A percentile compares a stretch with the other conserved stretches of the same genome.
These are phyloP conservation scores for Rutidosis leptorrhynchoides DNA, from an alignment of 129 eudicot genomes.

Conservation along the genomic window DNA sequence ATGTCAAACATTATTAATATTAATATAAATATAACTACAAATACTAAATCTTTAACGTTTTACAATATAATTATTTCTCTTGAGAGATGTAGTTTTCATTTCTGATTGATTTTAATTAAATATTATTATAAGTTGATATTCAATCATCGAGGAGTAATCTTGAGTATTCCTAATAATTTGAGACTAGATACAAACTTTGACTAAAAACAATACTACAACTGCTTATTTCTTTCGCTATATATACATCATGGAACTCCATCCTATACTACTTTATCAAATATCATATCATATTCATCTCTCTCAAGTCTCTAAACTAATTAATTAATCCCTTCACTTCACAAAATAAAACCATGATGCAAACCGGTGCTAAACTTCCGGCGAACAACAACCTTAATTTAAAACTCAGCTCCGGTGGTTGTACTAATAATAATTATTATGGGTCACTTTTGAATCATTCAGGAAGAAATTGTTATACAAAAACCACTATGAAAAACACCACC, in stretches of 20 bases:
- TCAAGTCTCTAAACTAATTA: constrained; percentile 1
- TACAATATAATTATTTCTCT: no score
- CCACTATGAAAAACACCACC: constrained; percentile 23
- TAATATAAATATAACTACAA: no score
- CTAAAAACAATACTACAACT: background rate
- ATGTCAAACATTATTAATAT: no score
- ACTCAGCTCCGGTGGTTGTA: constrained; percentile 38
- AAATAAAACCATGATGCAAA: constrained; percentile 45
- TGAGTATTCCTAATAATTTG: background rate
- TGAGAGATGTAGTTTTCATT: no score
- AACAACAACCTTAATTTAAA: constrained; percentile 39
- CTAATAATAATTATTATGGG: constrained; percentile 32
- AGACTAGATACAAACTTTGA: background rate
- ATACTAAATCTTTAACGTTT: no score
- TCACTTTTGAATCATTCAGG: constrained; percentile 49
- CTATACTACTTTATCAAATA: background rate
- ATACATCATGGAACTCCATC: constrained; percentile 25
- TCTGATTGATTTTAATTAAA: no score
- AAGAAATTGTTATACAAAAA: constrained; percentile 23
- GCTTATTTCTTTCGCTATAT: constrained; percentile 23
- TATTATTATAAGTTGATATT: no score
- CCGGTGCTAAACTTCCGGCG: constrained; percentile 62
- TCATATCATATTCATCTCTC: constrained; percentile 13
- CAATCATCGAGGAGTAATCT: background rate
- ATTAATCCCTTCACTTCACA: background rate